Evolutionary conservation across 352 stramenopile species (phyloP), one percentile per base, ranked within the genome.

Genomic region (Globisporangium nodosum): DNA sequence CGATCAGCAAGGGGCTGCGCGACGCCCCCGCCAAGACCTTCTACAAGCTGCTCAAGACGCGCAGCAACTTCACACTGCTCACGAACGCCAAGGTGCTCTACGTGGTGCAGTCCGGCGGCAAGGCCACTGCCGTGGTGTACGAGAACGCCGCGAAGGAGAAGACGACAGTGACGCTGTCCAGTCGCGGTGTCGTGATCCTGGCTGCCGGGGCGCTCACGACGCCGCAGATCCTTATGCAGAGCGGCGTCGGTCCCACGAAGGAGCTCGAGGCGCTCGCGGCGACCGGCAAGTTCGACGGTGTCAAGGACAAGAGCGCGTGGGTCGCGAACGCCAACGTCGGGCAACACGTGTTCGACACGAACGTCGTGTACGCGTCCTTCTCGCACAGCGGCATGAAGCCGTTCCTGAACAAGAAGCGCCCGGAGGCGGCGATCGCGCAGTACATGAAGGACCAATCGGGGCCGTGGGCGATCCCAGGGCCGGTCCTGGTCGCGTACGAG

Each of bases 171-270:
- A 16, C 60, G 5, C 60, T 86, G n/a, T 70, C 63, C 15, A 58
- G 63, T 7, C 53, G 63, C 7, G 80, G 74, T 5, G 80, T 83
- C 27, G 87, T 96, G 31, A 71, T 96, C 47, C 56, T 96, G 52
- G 73, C 76, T n/a, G 78, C 78, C 3, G 86, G 86, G 9, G 78
- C 88, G 3, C 56, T 90, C 54, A 73, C 66, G 49, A 90, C 86
- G 40, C 87, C 88, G 4, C 82, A 94, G 57, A 58, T 96, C 5
- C 73, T 97, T 18, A 85, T 93, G 61, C 72, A 90, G 52, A 88
- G 69, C 46, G 87, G 82, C 18, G 78, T 97, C 33, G 88, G 87
- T 7, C 78, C 80, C 2, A 46, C 64, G 30, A 61, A 79, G 3
- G 69, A 89, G 54, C 69, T 96, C 20, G 48, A 77, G 15, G 31